Percentiles rank a stretch among this genome's conserved stretches.
These are phyloP conservation scores for Acanthochlamys bracteata DNA, from an alignment of 106 monocot species.

Conservation along the genomic window DNA sequence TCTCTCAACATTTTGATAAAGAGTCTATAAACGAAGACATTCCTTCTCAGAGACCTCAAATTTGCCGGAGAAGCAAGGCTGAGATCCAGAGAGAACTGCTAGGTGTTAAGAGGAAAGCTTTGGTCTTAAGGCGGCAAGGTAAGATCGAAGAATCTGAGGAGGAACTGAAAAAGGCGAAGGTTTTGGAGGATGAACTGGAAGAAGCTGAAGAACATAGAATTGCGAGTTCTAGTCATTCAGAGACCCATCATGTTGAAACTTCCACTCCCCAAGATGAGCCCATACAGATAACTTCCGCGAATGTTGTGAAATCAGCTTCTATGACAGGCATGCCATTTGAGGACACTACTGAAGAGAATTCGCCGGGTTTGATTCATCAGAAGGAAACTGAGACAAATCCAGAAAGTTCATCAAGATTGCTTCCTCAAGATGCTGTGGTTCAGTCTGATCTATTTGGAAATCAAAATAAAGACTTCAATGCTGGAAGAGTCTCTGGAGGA, in stretches of 20 bases:
- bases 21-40: constrained; percentile 8
- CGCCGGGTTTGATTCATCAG: not conserved
- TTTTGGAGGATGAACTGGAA: constrained; percentile 52
- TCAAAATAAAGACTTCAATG: not conserved
- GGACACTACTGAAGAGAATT: not conserved
- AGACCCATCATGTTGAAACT: constrained; percentile 11
- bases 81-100: constrained; percentile 82
- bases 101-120: constrained; percentile 74
- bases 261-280: constrained; percentile 12
- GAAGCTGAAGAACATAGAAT: constrained; percentile 37
- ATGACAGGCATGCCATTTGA: not conserved
- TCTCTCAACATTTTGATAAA: constrained; percentile 11
- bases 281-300: not conserved
- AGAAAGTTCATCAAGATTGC: not conserved
- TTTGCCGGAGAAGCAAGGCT: constrained; percentile 29
- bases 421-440: not conserved
- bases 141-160: constrained; percentile 66
- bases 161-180: constrained; percentile 71
- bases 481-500: not conserved
- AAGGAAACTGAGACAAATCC: not conserved
- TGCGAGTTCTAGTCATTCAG: constrained; percentile 3
- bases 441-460: not conserved
- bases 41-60: constrained; percentile 15
- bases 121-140: constrained; percentile 72
- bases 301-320: constrained; percentile 2